Base-by-base conservation (phyloP, 208 protist species). In the Acanthamoeba castellanii region DNA sequence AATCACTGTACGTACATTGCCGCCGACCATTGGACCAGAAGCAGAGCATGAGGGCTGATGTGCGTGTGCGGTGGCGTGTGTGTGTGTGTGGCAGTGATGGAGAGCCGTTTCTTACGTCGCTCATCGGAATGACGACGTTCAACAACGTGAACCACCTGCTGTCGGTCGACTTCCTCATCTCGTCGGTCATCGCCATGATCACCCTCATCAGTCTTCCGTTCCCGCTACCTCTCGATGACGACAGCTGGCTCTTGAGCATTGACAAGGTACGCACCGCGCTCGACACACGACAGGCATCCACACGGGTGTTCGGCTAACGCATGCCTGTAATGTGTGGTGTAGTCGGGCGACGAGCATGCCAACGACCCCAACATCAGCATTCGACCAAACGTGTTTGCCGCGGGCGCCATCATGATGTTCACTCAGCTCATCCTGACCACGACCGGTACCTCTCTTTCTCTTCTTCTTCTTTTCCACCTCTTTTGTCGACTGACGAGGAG, bases 171-270 rank as follows among this genome's bases (percentile, higher is more conserved):
- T 87, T 87, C 30, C 42, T 87, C 50, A 61, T 87, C 5, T 87
- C 78, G 47, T 32, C 50, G 32, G 50, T 16, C 78, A 61, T 87
- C 47, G 78, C 78, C 8, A 42, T 87, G 78, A 34, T 61, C 20
- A 87, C 78, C 18, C 50, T 87, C 3, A 37, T 37, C 27, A 87
- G 78, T 22, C 52, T 87, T 42, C 78, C 78, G 18, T 87, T 87
- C 78, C 78, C 78, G 78, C 52, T 87, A 47, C 78, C 78, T 37
- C n/a, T 87, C n/a, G 78, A 87, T 20, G 78, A 87, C n/a, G 78
- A 87, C 52, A 87, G 78, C 78, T 87, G 78, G 78, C 52, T 87
- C 25, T 47, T 87, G 13, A 20, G 42, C 42, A 18, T 42, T 27
- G 42, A 55, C 22, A 87, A 87, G 78, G 78, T 61, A 61, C 50